phyloP scores from a whole-genome alignment of 805 yeast genomes.

The Hanseniaspora vineae region DNA sequence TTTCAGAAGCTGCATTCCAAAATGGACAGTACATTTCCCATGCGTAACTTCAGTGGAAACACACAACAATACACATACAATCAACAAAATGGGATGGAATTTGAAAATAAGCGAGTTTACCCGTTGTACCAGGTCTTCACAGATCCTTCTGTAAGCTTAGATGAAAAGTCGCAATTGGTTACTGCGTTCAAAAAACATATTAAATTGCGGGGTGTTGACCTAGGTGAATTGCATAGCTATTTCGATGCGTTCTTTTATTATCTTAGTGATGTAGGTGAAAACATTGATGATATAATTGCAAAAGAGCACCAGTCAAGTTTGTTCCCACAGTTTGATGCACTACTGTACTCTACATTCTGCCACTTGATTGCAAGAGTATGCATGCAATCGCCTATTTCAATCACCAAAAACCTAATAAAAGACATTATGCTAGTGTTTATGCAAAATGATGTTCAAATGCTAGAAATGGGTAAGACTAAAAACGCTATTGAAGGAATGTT shows the following conservation, averaged over 20 bases:
- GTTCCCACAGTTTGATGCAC: constrained; percentile 1
- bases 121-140: not conserved
- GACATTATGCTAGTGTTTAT: not conserved
- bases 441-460: not conserved
- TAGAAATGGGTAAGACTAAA: constrained; percentile 5
- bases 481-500: constrained; percentile 22
- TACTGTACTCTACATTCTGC: constrained; percentile 31
- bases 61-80: too few relatives aligned
- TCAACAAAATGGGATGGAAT: too few relatives aligned
- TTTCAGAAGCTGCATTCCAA: too few relatives aligned
- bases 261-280: constrained; percentile 1
- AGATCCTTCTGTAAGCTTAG: not conserved
- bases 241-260: constrained; percentile 14
- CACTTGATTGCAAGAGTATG: constrained; percentile 32
- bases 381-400: constrained; percentile 22
- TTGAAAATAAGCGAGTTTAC: not conserved
- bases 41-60: too few relatives aligned
- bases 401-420: constrained; percentile 1
- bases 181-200: constrained; percentile 23
- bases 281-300: not conserved
- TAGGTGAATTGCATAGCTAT: constrained; percentile 13
- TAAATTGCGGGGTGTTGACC: constrained; percentile 21
- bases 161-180: constrained; percentile 11
- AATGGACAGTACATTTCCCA: too few relatives aligned
- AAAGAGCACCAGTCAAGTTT: too few relatives aligned